Base-by-base conservation (phyloP, 331 rosid genomes). In the Spiraea crenata region DNA sequence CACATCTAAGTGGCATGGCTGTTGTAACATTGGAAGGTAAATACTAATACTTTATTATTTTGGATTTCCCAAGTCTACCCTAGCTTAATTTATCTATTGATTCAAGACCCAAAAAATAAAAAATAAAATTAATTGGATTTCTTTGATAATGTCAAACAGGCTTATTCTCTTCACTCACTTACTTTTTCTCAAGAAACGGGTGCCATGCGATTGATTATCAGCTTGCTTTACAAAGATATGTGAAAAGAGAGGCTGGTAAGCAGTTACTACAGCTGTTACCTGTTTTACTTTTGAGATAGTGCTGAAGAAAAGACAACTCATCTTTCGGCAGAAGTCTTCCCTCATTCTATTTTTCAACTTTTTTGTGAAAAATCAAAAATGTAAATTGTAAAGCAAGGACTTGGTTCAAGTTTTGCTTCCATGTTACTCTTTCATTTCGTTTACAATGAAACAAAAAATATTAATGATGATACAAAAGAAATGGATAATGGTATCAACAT, bases 131-230 rank as follows among this genome's bases (percentile, higher is more conserved):
- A 35, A 63, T 67, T 73, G 77, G 20, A 25, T 67, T 41, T 73
- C 48, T 79, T 76, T 62, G 71, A 76, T 35, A 57, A 82, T 83
- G 63, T 73, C 45, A 69, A 63, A 65, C 96, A 93, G 97, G 95
- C 20, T 74, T 93, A 60, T 91, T 93, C 82, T 88, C 97, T 55
- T 83, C 99, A 5, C 82, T 93, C 42, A 83, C 97, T 44, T 93
- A 90, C 78, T 91, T 93, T 84, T 93, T 93, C 88, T 89, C 99
- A 37, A 90, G 89, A 87, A 85, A 86, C 79, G 99, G 99, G 67
- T 79, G 85, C 76, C 97, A 93, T 80, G 84, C 80, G 82, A 81
- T 73, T 70, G 97, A 91, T 73, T 93, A 84, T 77, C 99, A 93
- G 91, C 96, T 93, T 83, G 92, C 92, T 71, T 71, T 93, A 72